Conservation (phyloP, 495 filamentous ascomycete genomes). For the Trichoderma erinaceum region DNA sequence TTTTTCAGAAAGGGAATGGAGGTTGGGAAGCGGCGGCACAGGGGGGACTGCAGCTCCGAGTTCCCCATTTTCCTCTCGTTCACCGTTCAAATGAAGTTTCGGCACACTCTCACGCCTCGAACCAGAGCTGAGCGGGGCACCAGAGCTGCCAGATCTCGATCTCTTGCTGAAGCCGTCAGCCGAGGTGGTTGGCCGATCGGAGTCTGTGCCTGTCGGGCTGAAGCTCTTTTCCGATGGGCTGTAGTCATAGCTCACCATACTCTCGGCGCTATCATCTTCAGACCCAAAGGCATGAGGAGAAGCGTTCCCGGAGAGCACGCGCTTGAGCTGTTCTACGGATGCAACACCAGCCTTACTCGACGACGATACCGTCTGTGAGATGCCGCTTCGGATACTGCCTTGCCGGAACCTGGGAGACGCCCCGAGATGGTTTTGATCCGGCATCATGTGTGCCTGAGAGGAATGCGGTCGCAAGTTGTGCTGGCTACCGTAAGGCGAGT, state of each 20-base stretch:
- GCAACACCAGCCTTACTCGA: constrained; percentile 61
- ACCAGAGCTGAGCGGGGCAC: constrained; percentile 45
- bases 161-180: constrained; percentile 19
- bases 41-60: constrained; percentile 32
- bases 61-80: constrained; percentile 19
- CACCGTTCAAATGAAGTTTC: constrained; percentile 12
- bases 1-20: constrained; percentile 18
- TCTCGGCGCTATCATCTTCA: constrained; percentile 37
- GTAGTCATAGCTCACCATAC: constrained; percentile 52
- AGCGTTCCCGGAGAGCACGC: constrained; percentile 54
- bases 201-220: constrained; percentile 29
- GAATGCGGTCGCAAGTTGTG: constrained; percentile 31
- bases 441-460: constrained; percentile 16
- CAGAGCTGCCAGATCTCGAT: constrained; percentile 17
- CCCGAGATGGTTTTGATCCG: constrained; percentile 10
- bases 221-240: constrained; percentile 49
- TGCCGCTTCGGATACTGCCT: constrained; percentile 38
- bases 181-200: constrained; percentile 24
- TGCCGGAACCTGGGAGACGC: constrained; percentile 31
- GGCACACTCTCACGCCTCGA: constrained; percentile 25
- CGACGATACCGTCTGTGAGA: constrained; percentile 47
- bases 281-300: constrained; percentile 27
- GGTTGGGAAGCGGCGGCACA: constrained; percentile 36
- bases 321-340: constrained; percentile 84
- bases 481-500: constrained; percentile 35